Evolutionary conservation across 495 filamentous ascomycete species (phyloP).

Genomic region (Cercophora samala): DNA sequence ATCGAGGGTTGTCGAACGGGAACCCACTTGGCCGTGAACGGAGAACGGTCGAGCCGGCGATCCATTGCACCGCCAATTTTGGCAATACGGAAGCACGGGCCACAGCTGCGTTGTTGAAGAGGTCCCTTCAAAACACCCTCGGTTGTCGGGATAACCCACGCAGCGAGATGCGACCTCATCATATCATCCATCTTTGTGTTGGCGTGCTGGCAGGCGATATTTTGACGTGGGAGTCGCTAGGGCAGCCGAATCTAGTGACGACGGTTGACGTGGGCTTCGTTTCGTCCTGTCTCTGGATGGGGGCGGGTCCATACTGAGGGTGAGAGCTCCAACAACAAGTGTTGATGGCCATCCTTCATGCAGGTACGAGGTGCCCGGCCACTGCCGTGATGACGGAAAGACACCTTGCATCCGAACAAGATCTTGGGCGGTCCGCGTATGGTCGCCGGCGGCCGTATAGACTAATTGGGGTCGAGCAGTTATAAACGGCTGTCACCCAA

Average conservation of each 20-base stretch:
- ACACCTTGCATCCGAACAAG: neutral
- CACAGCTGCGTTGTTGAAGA: neutral
- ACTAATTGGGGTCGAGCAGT: constrained; percentile 11
- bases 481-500: neutral
- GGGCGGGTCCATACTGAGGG: neutral
- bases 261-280: neutral
- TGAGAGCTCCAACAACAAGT: neutral
- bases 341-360: neutral
- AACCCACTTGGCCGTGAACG: constrained; percentile 8
- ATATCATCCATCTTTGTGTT: neutral
- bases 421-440: constrained; percentile 14
- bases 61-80: constrained; percentile 4
- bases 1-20: constrained; percentile 8
- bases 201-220: neutral
- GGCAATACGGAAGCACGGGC: constrained; percentile 6
- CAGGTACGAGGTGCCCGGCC: neutral
- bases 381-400: constrained; percentile 4
- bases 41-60: constrained; percentile 8
- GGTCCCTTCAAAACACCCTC: neutral
- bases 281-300: neutral
- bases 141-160: constrained; percentile 4
- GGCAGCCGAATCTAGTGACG: neutral
- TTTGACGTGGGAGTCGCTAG: neutral
- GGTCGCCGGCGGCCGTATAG: constrained; percentile 5
- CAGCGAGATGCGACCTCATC: neutral